Percentiles rank a stretch among this genome's conserved stretches.
Conservation (phyloP, 2,329 filamentous ascomycete genomes). For the Metarhizium rileyi region DNA sequence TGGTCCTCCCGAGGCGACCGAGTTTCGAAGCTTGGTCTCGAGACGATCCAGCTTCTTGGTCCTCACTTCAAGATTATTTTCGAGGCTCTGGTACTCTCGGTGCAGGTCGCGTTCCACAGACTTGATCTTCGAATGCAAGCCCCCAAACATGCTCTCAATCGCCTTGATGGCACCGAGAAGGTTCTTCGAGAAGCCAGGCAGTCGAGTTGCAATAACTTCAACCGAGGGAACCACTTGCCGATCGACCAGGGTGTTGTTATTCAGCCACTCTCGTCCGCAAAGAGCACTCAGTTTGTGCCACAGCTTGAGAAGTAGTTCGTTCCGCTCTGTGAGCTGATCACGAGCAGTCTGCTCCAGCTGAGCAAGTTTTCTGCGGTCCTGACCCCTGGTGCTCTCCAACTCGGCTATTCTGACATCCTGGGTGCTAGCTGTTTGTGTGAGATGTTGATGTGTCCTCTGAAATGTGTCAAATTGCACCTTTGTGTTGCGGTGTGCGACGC, state of each 20-base stretch:
- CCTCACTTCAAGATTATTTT: slow-evolving; percentile 68
- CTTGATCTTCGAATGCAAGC: slow-evolving; percentile 72
- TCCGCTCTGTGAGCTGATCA: slow-evolving; percentile 82
- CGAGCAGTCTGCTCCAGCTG: slow-evolving; percentile 70
- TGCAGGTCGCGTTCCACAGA: slow-evolving; percentile 81
- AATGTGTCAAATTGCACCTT: slow-evolving; percentile 81
- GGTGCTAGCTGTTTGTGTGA: slow-evolving; percentile 74
- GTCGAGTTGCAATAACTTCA: slow-evolving; percentile 75
- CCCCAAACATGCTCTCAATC: slow-evolving; percentile 68
- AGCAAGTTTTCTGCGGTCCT: slow-evolving; percentile 68
- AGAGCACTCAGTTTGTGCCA: slow-evolving; percentile 83
- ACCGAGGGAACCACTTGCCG: slow-evolving; percentile 73
- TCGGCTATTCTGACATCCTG: slow-evolving; percentile 80
- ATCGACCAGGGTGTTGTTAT: slow-evolving; percentile 81
- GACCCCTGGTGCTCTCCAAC: slow-evolving; percentile 67
- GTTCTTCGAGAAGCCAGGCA: slow-evolving; percentile 85
- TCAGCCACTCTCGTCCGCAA: slow-evolving; percentile 86
- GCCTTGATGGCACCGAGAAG: slow-evolving; percentile 78
- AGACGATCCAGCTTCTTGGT: slow-evolving; percentile 81
- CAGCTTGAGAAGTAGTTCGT: slow-evolving; percentile 74
- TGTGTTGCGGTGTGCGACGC: slow-evolving; percentile 73
- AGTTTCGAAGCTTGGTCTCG: slow-evolving; percentile 67
- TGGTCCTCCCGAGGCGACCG: slow-evolving; percentile 40
- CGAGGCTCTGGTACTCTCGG: slow-evolving; percentile 81
- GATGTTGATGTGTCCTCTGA: slow-evolving; percentile 78